Conservation (phyloP, 768 basidiomycete species). For the Podaxis sp. region DNA sequence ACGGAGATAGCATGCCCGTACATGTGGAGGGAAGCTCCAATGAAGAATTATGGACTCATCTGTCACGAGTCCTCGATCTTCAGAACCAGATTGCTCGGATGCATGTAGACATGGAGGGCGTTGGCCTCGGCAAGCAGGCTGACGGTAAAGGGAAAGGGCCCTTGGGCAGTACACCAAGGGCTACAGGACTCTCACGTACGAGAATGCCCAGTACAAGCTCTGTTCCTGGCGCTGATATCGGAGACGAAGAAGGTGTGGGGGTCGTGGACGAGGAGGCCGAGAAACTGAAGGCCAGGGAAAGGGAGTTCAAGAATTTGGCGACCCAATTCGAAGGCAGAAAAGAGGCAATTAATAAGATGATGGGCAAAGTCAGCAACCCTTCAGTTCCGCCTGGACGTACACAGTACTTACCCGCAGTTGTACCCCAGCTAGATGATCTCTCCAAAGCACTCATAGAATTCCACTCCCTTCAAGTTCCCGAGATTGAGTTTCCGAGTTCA, state of each 20-base stretch:
- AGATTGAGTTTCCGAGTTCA: conserved; percentile 33
- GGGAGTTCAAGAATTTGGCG: conserved; percentile 64
- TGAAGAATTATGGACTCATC: conserved; percentile 61
- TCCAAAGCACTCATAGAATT: conserved; percentile 46
- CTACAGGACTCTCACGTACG: not conserved
- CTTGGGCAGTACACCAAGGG: conserved; percentile 9
- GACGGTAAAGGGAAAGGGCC: conserved; percentile 20
- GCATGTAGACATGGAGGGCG: conserved; percentile 73
- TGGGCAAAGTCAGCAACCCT: conserved; percentile 54
- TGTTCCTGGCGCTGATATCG: conserved; percentile 29
- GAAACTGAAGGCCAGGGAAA: conserved; percentile 51
- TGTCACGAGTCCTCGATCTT: conserved; percentile 64
- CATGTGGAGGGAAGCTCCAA: conserved; percentile 1
- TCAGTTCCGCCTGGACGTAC: conserved; percentile 5
- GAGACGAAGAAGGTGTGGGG: conserved; percentile 45
- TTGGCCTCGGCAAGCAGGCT: conserved; percentile 35
- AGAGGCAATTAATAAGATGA: conserved; percentile 64
- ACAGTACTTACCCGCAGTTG: conserved; percentile 4
- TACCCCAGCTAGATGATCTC: conserved; percentile 51
- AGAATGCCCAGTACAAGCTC: conserved; percentile 20
- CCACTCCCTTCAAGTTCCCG: conserved; percentile 43
- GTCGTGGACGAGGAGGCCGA: conserved; percentile 53
- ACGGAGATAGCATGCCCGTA: not conserved
- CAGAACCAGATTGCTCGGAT: conserved; percentile 69
- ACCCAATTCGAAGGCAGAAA: conserved; percentile 68